Evolutionary conservation across 192 early-diverging fungal genomes (phyloP).

Genomic region (Dimargaris xerosporica): DNA sequence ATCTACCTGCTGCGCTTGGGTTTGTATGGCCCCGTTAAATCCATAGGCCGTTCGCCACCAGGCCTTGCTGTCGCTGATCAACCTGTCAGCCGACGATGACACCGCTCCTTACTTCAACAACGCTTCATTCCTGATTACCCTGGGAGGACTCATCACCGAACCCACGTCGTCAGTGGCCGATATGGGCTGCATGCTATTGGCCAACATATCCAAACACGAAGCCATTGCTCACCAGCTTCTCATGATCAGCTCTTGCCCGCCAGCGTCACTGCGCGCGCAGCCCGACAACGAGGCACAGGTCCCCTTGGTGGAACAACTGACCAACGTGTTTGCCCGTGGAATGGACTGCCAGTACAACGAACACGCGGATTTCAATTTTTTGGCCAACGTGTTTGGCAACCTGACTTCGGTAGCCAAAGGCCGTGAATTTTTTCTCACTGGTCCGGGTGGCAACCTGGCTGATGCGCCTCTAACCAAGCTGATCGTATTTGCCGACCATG

Average conservation of each 20-base stretch:
- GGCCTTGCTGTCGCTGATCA: constrained; percentile 67
- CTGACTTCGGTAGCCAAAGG: constrained; percentile 36
- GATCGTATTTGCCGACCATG: constrained; percentile 71
- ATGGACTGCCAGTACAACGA: constrained; percentile 65
- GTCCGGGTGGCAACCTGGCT: constrained; percentile 27
- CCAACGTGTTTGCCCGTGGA: constrained; percentile 78
- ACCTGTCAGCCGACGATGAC: constrained; percentile 53
- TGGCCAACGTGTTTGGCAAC: constrained; percentile 88
- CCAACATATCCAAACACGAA: constrained; percentile 73
- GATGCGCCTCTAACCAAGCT: constrained; percentile 68
- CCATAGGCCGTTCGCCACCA: constrained; percentile 65
- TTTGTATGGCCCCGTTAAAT: neutral
- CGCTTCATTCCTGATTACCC: constrained; percentile 48
- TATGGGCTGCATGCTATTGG: constrained; percentile 66
- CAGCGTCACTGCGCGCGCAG: constrained; percentile 11
- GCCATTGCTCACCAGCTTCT: constrained; percentile 39
- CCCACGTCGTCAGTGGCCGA: constrained; percentile 59
- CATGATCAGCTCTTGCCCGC: constrained; percentile 13
- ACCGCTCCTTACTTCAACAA: constrained; percentile 50
- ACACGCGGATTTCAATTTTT: constrained; percentile 62
- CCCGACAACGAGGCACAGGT: constrained; percentile 17
- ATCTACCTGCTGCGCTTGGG: neutral
- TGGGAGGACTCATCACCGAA: constrained; percentile 56
- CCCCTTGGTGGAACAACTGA: constrained; percentile 62
- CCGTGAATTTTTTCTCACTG: constrained; percentile 1